Percentiles rank a stretch among this genome's conserved stretches.
These are phyloP conservation scores for Serendipita vermifera DNA, from an alignment of 768 basidiomycete genomes.

Conservation along the genomic window DNA sequence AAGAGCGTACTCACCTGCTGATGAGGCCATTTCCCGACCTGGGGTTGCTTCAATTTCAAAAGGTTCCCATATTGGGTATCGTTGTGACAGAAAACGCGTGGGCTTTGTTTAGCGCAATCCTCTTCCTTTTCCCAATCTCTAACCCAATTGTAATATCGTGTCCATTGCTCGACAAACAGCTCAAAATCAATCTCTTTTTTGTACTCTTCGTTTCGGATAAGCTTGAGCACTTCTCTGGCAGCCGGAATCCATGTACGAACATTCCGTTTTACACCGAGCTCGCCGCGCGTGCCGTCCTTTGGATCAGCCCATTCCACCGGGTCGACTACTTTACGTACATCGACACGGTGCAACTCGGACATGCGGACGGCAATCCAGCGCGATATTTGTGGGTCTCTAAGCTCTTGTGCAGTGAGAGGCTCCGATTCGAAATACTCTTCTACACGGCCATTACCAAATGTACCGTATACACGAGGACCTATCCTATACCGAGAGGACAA, in stretches of 20 bases:
- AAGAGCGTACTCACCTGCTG: constrained; percentile 43
- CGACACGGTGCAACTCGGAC: constrained; percentile 91
- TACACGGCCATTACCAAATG: constrained; percentile 87
- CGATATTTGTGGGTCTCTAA: constrained; percentile 63
- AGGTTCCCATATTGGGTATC: constrained; percentile 95
- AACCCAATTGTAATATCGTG: constrained; percentile 58
- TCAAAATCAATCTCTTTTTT: constrained; percentile 47
- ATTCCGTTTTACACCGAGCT: constrained; percentile 51
- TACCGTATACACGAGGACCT: constrained; percentile 85
- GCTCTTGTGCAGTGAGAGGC: constrained; percentile 61
- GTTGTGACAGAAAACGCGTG: constrained; percentile 77
- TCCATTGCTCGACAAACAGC: constrained; percentile 49
- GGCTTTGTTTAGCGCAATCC: constrained; percentile 35
- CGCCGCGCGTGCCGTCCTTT: constrained; percentile 26
- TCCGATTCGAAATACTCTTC: constrained; percentile 92
- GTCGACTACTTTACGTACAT: constrained; percentile 45
- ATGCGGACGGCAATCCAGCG: constrained; percentile 86
- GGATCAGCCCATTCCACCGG: constrained; percentile 26
- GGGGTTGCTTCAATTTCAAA: constrained; percentile 48
- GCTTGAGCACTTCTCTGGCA: constrained; percentile 60
- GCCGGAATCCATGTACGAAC: constrained; percentile 55
- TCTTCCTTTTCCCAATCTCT: constrained; percentile 42
- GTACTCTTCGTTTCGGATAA: constrained; percentile 40
- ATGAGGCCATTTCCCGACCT: constrained; percentile 53
- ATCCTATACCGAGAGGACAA: constrained; percentile 81